phyloP scores from a whole-genome alignment of 1,284 basidiomycete genomes.

The Caloboletus inedulis region DNA sequence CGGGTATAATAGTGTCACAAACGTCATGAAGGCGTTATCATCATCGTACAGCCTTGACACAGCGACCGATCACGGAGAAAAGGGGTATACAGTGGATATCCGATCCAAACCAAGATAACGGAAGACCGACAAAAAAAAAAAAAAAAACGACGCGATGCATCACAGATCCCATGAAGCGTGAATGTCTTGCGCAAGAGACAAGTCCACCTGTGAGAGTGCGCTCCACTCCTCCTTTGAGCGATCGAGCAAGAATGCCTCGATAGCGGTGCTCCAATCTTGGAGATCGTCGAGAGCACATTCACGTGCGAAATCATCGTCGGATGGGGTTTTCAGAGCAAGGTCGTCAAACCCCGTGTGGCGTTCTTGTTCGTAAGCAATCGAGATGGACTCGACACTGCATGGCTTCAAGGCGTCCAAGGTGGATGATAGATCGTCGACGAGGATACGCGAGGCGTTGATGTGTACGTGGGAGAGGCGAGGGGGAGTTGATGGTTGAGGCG shows the following conservation, averaged over 20 bases:
- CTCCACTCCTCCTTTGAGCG: slow-evolving; percentile 20
- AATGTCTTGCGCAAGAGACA: slow-evolving; percentile 18
- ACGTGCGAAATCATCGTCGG: slow-evolving; percentile 25
- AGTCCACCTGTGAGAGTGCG: slow-evolving; percentile 13
- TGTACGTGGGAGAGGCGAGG: slow-evolving; percentile 23
- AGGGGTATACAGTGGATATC: slow-evolving; percentile 11
- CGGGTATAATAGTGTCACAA: neutral
- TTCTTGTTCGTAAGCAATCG: slow-evolving; percentile 21
- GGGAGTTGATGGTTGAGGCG: neutral
- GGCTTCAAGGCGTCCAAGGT: slow-evolving; percentile 19
- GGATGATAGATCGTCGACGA: slow-evolving; percentile 21
- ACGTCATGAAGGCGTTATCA: neutral
- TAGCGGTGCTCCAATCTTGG: slow-evolving; percentile 22
- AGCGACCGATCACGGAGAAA: slow-evolving; percentile 3
- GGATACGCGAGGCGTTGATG: slow-evolving; percentile 30
- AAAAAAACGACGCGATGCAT: neutral
- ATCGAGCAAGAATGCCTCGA: slow-evolving; percentile 21
- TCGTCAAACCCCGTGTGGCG: neutral
- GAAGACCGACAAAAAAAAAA: neutral
- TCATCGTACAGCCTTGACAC: slow-evolving; percentile 12
- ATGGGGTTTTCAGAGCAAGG: neutral
- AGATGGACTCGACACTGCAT: slow-evolving; percentile 23
- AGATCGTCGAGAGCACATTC: slow-evolving; percentile 35
- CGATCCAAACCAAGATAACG: neutral
- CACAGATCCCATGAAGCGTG: slow-evolving; percentile 25